phyloP scores from a whole-genome alignment of 148 eudicot species.

The Salicornia ramosissima region DNA sequence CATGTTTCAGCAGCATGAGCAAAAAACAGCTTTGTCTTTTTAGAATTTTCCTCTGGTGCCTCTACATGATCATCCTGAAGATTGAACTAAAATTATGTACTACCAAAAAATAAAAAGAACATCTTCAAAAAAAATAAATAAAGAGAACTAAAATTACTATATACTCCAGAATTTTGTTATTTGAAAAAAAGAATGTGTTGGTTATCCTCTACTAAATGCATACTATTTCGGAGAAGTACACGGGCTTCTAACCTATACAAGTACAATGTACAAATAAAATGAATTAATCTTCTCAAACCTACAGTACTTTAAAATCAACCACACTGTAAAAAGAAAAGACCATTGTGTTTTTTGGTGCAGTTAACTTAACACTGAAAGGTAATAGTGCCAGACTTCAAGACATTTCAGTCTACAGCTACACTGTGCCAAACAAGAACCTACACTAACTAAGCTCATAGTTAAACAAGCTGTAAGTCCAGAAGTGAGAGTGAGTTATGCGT shows the following conservation, averaged over 20 bases:
- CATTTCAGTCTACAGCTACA: neutral
- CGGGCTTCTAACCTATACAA: too few species aligned
- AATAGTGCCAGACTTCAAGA: neutral
- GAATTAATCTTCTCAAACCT: too few species aligned
- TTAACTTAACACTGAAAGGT: neutral
- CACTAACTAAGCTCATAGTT: neutral
- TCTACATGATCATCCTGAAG: conserved; percentile 74
- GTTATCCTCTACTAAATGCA: too few species aligned
- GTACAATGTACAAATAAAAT: too few species aligned
- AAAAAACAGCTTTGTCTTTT: conserved; percentile 71
- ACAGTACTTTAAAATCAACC: neutral
- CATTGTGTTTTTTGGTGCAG: neutral
- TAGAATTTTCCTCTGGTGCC: conserved; percentile 59
- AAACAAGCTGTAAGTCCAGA: neutral
- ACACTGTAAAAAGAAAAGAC: neutral
- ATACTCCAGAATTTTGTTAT: too few species aligned
- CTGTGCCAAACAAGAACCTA: neutral
- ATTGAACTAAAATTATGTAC: neutral
- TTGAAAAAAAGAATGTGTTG: too few species aligned
- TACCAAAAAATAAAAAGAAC: neutral
- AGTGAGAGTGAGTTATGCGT: too few species aligned
- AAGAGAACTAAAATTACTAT: too few species aligned
- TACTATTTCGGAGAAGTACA: neutral
- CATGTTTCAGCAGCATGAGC: conserved; percentile 73
- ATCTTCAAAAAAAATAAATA: too few species aligned